Base-by-base conservation (phyloP, 2,329 filamentous ascomycete genomes). In the Fusarium stilboides region DNA sequence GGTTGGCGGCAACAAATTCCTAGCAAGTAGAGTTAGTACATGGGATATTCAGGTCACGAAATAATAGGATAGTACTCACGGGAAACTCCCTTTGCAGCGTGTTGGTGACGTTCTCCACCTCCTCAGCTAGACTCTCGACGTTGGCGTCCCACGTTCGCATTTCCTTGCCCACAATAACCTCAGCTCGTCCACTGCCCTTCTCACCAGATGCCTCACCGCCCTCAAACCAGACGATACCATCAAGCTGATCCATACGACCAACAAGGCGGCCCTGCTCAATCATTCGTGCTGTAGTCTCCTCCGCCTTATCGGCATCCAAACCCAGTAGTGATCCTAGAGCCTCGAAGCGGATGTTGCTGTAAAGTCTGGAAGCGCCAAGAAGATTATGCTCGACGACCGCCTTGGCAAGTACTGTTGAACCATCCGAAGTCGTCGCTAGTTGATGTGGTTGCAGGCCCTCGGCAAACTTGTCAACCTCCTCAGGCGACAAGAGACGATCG, bases 341-440 rank as follows among this genome's bases (percentile, higher is more conserved):
- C 59, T 92, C 90, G 71, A 94, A 90, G 6, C 86, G 85, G 65
- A 95, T 94, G 77, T 95, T 95, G 74, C 85, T 88, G 79, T 94
- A 96, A 17, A 96, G 82, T 47, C 89, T 87, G 45, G 94, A 97
- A 3, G 92, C 93, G 20, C 91, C 94, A 22, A 98, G 89, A 17
- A 99, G 85, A 78, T 99, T 99, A 82, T 99, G 96, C 82, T 99
- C 96, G 19, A 98, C 90, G 12, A 99, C 93, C 8, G 96, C 96
- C 79, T 94, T 95, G 74, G 93, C 93, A 36, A 99, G 87, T 6
- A 98, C 96, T 0, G 96, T 99, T 19, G 92, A 93, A 3, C 96
- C 96, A 78, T 99, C 96, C 1, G 93, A 87, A 1, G 94, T 98
- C 67, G 89, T 91, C 24, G 96, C 96, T 3, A 98, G 89, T 81